Conservation (phyloP, 768 basidiomycete species). For the Mycena rebaudengoi region DNA sequence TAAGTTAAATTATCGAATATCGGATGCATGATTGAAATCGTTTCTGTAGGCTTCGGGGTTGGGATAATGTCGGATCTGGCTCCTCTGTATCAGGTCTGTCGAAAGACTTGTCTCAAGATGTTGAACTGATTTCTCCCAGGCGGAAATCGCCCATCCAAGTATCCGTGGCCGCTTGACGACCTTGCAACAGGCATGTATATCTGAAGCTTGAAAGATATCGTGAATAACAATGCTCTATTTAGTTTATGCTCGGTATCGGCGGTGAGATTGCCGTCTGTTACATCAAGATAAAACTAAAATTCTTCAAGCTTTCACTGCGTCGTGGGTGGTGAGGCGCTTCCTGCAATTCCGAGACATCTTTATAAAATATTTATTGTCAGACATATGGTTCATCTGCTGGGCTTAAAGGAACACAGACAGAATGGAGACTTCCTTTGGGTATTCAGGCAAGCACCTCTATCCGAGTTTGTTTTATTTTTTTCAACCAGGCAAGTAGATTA, state of each 20-base stretch:
- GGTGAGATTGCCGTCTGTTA: slow-evolving; percentile 30
- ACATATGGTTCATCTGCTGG: slow-evolving; percentile 52
- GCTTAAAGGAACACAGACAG: slow-evolving; percentile 43
- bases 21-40: background rate
- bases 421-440: slow-evolving; percentile 63
- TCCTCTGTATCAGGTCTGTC: slow-evolving; percentile 57
- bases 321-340: slow-evolving; percentile 45
- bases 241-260: slow-evolving; percentile 61
- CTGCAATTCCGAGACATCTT: background rate
- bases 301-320: slow-evolving; percentile 55
- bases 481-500: slow-evolving; percentile 34
- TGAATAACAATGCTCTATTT: too few relatives aligned
- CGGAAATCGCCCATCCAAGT: slow-evolving; percentile 66
- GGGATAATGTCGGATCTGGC: slow-evolving; percentile 60
- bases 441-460: slow-evolving; percentile 39
- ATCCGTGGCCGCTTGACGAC: slow-evolving; percentile 64
- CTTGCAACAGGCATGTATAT: slow-evolving; percentile 51
- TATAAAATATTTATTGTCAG: slow-evolving; percentile 27
- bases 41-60: slow-evolving; percentile 44
- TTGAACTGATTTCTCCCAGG: slow-evolving; percentile 28
- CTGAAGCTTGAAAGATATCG: background rate
- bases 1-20: slow-evolving; percentile 1
- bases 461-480: background rate
- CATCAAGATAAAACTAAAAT: background rate
- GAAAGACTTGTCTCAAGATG: background rate